Evolutionary conservation across 768 basidiomycete species (phyloP).

Genomic region (Suillus luteus): DNA sequence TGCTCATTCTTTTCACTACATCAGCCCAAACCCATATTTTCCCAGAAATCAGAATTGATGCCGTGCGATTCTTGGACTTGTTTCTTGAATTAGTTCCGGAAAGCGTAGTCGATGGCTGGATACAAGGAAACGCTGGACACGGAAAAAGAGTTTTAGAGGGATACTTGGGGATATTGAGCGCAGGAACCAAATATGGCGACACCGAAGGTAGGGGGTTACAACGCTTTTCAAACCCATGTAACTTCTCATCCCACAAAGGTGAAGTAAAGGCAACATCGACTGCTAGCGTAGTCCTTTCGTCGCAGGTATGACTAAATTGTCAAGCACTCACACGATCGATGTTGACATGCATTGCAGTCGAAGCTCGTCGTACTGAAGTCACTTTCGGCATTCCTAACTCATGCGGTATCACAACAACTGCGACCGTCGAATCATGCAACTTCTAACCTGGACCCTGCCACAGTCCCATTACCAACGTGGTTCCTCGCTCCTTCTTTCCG

Average conservation of each 20-base stretch:
- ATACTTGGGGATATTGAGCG: conserved; percentile 77
- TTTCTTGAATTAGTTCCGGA: conserved; percentile 72
- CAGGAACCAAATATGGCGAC: conserved; percentile 62
- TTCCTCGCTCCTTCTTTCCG: conserved; percentile 65
- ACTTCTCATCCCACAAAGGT: conserved; percentile 18
- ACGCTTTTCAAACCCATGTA: not conserved
- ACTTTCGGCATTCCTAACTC: conserved; percentile 63
- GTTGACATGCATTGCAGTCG: conserved; percentile 48
- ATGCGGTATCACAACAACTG: conserved; percentile 39
- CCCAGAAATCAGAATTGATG: conserved; percentile 91
- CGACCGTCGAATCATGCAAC: conserved; percentile 20
- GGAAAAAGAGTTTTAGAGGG: conserved; percentile 73
- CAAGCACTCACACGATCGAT: conserved; percentile 6
- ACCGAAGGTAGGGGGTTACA: conserved; percentile 45
- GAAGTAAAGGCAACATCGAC: conserved; percentile 54
- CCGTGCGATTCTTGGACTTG: conserved; percentile 76
- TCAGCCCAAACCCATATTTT: conserved; percentile 95
- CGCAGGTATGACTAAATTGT: conserved; percentile 45
- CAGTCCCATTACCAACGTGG: conserved; percentile 51
- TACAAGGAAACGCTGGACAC: conserved; percentile 48
- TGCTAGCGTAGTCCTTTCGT: conserved; percentile 64
- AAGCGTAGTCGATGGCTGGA: conserved; percentile 70
- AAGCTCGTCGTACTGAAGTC: conserved; percentile 78
- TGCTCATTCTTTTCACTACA: conserved; percentile 81
- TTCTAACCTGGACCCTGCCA: conserved; percentile 15